A percentile compares a stretch with the other conserved stretches of the same genome.
phyloP scores from a whole-genome alignment of 2,329 filamentous ascomycete genomes.

The Botryotinia globosa region DNA sequence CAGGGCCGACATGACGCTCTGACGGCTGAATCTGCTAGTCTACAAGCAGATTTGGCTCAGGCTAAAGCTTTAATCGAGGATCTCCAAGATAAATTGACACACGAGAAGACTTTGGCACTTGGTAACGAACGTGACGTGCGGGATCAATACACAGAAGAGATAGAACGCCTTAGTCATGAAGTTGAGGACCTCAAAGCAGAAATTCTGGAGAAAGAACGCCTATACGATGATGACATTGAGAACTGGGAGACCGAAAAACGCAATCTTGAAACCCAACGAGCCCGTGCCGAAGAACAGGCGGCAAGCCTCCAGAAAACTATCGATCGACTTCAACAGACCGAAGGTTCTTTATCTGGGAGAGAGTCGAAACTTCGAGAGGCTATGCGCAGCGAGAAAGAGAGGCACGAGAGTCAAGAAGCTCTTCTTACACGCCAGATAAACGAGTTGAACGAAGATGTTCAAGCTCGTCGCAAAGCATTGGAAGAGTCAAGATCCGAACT shows the following conservation, averaged over 20 bases:
- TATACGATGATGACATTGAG: conserved; percentile 68
- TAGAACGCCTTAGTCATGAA: conserved; percentile 51
- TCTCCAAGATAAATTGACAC: conserved; percentile 48
- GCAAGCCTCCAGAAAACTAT: conserved; percentile 67
- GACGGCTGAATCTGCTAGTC: conserved; percentile 60
- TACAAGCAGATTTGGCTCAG: conserved; percentile 61
- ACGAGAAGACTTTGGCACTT: conserved; percentile 40
- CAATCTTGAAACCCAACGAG: conserved; percentile 62
- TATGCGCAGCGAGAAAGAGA: conserved; percentile 67
- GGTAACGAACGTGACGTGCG: conserved; percentile 60
- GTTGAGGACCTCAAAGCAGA: conserved; percentile 54
- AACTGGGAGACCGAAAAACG: conserved; percentile 68
- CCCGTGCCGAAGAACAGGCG: conserved; percentile 65
- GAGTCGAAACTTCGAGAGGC: conserved; percentile 66
- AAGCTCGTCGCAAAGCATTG: conserved; percentile 61
- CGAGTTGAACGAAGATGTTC: conserved; percentile 68
- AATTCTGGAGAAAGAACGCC: conserved; percentile 66
- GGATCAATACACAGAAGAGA: conserved; percentile 52
- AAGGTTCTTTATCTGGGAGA: conserved; percentile 65
- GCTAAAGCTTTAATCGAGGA: conserved; percentile 45
- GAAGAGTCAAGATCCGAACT: conserved; percentile 66
- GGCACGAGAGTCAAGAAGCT: conserved; percentile 69
- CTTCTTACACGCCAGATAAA: conserved; percentile 70
- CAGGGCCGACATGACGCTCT: conserved; percentile 67
- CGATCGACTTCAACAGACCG: conserved; percentile 64